Conservation (phyloP, 345 rosid genomes). For the Excoecaria cochinchinensis region DNA sequence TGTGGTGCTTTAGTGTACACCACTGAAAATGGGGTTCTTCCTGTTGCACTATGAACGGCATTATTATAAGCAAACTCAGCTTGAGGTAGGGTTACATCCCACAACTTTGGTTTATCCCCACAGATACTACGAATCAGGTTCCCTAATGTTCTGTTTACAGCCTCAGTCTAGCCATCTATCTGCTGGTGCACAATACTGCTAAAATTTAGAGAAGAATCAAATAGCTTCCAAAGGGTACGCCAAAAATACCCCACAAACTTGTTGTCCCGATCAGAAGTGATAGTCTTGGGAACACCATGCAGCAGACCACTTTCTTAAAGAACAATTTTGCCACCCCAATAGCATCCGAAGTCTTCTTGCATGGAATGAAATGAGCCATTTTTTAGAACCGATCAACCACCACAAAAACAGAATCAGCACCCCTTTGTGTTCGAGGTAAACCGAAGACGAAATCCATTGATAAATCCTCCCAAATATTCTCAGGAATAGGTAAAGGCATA, state of each 20-base stretch:
- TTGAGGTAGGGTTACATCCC: neutral
- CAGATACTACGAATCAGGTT: neutral
- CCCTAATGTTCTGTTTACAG: accelerated
- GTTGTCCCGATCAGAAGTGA: neutral
- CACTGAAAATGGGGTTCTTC: neutral
- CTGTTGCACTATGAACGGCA: neutral
- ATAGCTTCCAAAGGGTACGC: neutral
- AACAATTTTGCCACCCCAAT: neutral
- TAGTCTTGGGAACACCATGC: too few species aligned
- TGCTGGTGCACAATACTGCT: neutral
- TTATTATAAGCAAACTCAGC: neutral
- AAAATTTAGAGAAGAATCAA: neutral
- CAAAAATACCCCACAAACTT: neutral
- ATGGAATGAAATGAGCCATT: neutral
- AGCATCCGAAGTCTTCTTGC: neutral
- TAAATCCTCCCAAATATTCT: neutral
- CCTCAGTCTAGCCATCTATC: neutral
- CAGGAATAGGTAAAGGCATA: neutral
- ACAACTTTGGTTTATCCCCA: neutral
- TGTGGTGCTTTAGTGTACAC: too few species aligned
- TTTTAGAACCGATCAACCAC: neutral
- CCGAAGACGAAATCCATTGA: neutral
- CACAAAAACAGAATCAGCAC: neutral
- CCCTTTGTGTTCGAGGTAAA: neutral
- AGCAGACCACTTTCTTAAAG: neutral